These are phyloP conservation scores for Chaetomiaceae sp. DNA, from an alignment of 2,329 filamentous ascomycete genomes.

Conservation along the genomic window DNA sequence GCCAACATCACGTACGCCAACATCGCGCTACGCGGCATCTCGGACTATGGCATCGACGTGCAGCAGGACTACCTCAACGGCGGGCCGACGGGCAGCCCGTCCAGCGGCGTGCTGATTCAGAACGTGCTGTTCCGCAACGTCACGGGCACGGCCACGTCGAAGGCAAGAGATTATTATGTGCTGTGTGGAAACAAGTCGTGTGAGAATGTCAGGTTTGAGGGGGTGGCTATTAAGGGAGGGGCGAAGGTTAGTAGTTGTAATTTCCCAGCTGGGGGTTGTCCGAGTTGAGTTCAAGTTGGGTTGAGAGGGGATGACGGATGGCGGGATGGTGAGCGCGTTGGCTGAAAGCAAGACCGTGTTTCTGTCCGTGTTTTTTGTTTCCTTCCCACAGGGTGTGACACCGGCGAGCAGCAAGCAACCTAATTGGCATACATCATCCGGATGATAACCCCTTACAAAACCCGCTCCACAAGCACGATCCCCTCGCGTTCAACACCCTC, in stretches of 20 bases:
- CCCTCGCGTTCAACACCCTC: too few relatives aligned
- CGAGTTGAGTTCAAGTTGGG: neutral
- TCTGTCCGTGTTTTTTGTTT: too few relatives aligned
- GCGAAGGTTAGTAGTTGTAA: neutral
- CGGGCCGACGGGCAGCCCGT: neutral
- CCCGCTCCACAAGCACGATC: too few relatives aligned
- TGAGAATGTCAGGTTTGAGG: neutral
- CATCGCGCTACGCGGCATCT: neutral
- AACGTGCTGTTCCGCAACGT: neutral
- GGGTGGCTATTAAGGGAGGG: neutral
- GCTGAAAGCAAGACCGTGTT: too few relatives aligned
- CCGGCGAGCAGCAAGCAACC: too few relatives aligned
- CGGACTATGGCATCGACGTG: neutral
- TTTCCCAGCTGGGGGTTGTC: neutral
- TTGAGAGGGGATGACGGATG: too few relatives aligned
- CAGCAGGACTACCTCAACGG: neutral
- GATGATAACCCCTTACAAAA: too few relatives aligned
- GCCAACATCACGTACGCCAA: neutral
- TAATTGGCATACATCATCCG: too few relatives aligned
- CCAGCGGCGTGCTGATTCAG: neutral
- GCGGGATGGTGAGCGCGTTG: too few relatives aligned
- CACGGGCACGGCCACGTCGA: neutral
- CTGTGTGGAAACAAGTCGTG: neutral
- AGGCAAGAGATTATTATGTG: neutral
- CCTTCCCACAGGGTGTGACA: too few relatives aligned